A percentile compares a stretch with the other conserved stretches of the same genome.
These are phyloP conservation scores for Neocucurbitaria cava DNA, from an alignment of 2,329 filamentous ascomycete genomes.

Conservation along the genomic window DNA sequence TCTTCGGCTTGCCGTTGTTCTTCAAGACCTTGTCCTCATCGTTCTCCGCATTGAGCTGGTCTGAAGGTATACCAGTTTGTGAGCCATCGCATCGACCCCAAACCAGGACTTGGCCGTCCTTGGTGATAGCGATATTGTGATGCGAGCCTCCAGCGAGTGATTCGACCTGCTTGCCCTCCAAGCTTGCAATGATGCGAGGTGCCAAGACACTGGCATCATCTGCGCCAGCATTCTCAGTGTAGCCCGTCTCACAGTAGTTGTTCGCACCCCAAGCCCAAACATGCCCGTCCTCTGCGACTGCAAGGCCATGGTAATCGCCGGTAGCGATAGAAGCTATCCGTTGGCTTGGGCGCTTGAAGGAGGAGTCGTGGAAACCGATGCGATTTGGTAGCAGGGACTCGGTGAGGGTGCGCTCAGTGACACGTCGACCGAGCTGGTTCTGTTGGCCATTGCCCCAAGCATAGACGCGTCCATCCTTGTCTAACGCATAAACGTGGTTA, in stretches of 20 bases:
- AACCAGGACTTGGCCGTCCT: constrained; percentile 62
- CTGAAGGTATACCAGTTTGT: constrained; percentile 56
- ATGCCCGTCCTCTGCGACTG: constrained; percentile 69
- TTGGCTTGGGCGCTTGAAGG: constrained; percentile 51
- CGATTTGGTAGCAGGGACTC: constrained; percentile 64
- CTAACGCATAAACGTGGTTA: constrained; percentile 74
- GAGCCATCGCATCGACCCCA: constrained; percentile 68
- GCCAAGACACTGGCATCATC: constrained; percentile 76
- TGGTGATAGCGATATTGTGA: constrained; percentile 70
- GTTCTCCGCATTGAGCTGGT: constrained; percentile 34
- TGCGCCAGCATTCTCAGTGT: constrained; percentile 67
- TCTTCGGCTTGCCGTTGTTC: constrained; percentile 70
- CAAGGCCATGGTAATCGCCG: constrained; percentile 84
- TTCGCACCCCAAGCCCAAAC: constrained; percentile 88
- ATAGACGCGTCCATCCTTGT: constrained; percentile 68
- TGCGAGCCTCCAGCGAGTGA: constrained; percentile 76
- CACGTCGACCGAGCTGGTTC: constrained; percentile 71
- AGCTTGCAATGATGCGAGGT: constrained; percentile 66
- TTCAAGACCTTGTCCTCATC: constrained; percentile 56
- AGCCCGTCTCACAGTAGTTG: constrained; percentile 82
- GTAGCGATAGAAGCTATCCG: constrained; percentile 68
- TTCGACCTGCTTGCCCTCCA: constrained; percentile 69
- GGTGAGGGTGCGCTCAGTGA: constrained; percentile 65
- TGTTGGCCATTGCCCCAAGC: constrained; percentile 79
- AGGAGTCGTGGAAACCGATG: constrained; percentile 59